A percentile compares a stretch with the other conserved stretches of the same genome.
These are phyloP conservation scores for Fomitopsis betulina DNA, from an alignment of 1,284 basidiomycete species.

Conservation along the genomic window DNA sequence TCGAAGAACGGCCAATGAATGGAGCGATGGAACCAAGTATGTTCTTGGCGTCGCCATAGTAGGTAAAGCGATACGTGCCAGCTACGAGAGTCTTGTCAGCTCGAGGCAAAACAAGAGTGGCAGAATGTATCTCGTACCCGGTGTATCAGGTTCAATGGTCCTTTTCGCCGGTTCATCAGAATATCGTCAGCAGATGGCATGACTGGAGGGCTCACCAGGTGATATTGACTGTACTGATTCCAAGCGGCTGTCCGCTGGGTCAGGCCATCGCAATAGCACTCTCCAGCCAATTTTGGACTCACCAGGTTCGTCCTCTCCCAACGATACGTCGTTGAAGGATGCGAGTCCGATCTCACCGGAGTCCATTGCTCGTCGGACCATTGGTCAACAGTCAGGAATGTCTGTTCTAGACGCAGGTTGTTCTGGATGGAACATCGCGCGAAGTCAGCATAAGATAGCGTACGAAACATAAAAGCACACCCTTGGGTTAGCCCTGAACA, in stretches of 20 bases:
- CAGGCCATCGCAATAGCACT: background rate
- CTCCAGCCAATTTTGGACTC: constrained; percentile 14
- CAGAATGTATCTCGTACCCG: constrained; percentile 33
- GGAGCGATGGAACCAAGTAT: constrained; percentile 54
- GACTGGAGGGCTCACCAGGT: constrained; percentile 47
- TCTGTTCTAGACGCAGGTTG: constrained; percentile 70
- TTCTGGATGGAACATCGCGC: constrained; percentile 47
- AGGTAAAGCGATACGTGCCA: constrained; percentile 66
- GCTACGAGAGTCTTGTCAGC: constrained; percentile 29
- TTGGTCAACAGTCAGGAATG: constrained; percentile 68
- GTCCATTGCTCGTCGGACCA: constrained; percentile 49
- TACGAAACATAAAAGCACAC: constrained; percentile 33
- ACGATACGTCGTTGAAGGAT: constrained; percentile 70
- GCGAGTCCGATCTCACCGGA: constrained; percentile 68
- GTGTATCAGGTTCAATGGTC: constrained; percentile 62
- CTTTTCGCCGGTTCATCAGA: constrained; percentile 27
- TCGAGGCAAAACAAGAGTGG: background rate
- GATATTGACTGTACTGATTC: constrained; percentile 59
- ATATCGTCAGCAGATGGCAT: background rate
- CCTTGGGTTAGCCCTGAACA: constrained; percentile 60
- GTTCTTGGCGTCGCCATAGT: constrained; percentile 73
- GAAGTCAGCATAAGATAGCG: background rate
- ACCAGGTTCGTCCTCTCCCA: constrained; percentile 62
- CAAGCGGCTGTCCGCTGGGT: constrained; percentile 38
- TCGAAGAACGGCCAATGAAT: constrained; percentile 59